Percentiles rank a stretch among this genome's conserved stretches.
These are phyloP conservation scores for Pythium plurisporium DNA, from an alignment of 352 stramenopile genomes.

Conservation along the genomic window DNA sequence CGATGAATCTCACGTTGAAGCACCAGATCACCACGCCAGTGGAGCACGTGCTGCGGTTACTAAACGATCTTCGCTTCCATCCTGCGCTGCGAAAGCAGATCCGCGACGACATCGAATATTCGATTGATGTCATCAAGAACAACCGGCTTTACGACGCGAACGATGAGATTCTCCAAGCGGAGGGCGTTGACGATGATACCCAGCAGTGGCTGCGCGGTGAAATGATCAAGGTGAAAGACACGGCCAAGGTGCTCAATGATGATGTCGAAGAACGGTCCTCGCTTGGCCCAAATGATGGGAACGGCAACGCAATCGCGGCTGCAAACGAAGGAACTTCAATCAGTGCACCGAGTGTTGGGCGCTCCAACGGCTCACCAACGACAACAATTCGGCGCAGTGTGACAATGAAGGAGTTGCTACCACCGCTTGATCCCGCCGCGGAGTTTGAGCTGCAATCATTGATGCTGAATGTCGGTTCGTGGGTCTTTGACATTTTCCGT, in stretches of 20 bases:
- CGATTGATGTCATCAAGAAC: constrained; percentile 84
- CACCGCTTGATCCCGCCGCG: constrained; percentile 46
- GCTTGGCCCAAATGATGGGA: not conserved
- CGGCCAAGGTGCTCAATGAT: constrained; percentile 46
- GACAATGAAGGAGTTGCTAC: constrained; percentile 65
- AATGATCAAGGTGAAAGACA: constrained; percentile 67
- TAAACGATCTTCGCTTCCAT: constrained; percentile 79
- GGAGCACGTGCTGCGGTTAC: constrained; percentile 66
- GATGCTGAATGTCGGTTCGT: constrained; percentile 45
- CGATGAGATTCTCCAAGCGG: constrained; percentile 53
- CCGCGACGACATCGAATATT: constrained; percentile 66
- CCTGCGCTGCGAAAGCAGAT: constrained; percentile 49
- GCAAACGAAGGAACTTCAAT: no score
- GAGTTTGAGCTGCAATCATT: constrained; percentile 73
- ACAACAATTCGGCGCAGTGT: constrained; percentile 25
- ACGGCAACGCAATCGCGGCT: constrained; percentile 2
- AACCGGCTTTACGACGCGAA: constrained; percentile 82
- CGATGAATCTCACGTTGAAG: constrained; percentile 74
- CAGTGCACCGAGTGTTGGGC: not conserved
- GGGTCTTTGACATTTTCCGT: constrained; percentile 79
- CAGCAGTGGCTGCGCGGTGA: constrained; percentile 83
- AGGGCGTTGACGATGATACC: constrained; percentile 75
- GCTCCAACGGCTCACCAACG: not conserved
- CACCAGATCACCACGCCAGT: constrained; percentile 70
- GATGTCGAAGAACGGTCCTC: constrained; percentile 30